Conservation (phyloP, 352 stramenopile species). For the Globisporangium splendens region DNA sequence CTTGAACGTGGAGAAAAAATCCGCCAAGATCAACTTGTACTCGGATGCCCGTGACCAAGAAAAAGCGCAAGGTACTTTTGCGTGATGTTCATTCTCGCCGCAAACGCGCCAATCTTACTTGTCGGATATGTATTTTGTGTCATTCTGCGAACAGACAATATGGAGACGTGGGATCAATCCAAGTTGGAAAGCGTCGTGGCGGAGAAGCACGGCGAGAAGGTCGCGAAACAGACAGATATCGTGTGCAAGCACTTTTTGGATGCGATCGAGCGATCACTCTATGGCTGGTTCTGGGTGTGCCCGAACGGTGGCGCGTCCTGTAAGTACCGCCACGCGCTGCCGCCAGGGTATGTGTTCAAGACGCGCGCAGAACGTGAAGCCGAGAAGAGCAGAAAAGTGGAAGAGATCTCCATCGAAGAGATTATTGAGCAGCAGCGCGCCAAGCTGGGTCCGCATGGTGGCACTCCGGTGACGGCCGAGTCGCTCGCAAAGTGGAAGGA, state of each 20-base stretch:
- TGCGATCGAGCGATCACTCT: constrained; percentile 87
- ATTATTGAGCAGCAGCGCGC: constrained; percentile 90
- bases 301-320: constrained; percentile 78
- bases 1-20: constrained; percentile 83
- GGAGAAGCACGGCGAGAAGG: constrained; percentile 83
- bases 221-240: constrained; percentile 82
- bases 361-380: constrained; percentile 82
- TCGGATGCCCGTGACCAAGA: constrained; percentile 71
- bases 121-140: too few relatives aligned
- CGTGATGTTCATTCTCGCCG: not conserved
- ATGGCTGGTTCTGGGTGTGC: constrained; percentile 91
- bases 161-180: constrained; percentile 84
- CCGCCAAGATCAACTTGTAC: constrained; percentile 89
- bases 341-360: constrained; percentile 87
- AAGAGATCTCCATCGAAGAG: constrained; percentile 86
- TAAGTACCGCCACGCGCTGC: constrained; percentile 86
- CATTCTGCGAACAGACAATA: constrained; percentile 42
- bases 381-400: constrained; percentile 80
- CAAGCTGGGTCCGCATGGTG: constrained; percentile 77
- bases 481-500: constrained; percentile 89
- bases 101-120: not conserved
- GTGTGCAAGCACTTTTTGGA: constrained; percentile 90
- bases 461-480: constrained; percentile 87
- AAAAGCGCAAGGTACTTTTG: constrained; percentile 38
- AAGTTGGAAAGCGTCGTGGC: constrained; percentile 86